These are phyloP conservation scores for Penicillium goetzii DNA, from an alignment of 495 filamentous ascomycete genomes.

Conservation along the genomic window DNA sequence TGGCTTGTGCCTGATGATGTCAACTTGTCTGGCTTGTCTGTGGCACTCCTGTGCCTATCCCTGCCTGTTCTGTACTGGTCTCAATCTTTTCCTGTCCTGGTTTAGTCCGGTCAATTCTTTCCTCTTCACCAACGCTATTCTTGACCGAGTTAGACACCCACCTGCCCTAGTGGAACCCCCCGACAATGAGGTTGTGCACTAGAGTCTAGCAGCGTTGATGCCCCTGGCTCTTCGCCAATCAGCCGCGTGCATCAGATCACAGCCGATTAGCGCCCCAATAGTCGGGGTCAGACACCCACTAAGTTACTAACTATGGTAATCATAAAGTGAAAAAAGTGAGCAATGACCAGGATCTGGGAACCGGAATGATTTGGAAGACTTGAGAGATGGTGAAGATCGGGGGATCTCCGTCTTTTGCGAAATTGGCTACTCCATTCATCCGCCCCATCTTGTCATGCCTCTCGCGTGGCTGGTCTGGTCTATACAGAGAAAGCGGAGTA, in stretches of 20 bases:
- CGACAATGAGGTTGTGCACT: conserved; percentile 16
- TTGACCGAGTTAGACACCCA: neutral
- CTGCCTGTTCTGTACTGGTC: neutral
- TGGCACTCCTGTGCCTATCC: neutral
- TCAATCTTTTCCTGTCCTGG: neutral
- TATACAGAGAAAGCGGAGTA: neutral
- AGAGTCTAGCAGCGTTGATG: neutral
- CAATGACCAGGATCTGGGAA: neutral
- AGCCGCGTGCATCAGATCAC: conserved; percentile 12
- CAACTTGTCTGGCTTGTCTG: conserved; percentile 2
- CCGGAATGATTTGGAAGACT: conserved; percentile 28
- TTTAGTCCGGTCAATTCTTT: neutral
- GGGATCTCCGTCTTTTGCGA: neutral
- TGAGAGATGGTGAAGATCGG: neutral
- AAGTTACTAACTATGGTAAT: conserved; percentile 8
- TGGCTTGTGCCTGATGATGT: conserved; percentile 1
- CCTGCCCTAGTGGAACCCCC: neutral
- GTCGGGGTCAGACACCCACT: conserved; percentile 15
- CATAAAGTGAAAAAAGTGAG: conserved; percentile 2
- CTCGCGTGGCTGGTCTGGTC: neutral
- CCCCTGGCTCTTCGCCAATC: conserved; percentile 1
- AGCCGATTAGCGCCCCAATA: conserved; percentile 30
- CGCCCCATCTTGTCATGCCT: neutral
- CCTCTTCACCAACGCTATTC: neutral
- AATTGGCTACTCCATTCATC: neutral